Base-by-base conservation (phyloP, 352 stramenopile species). In the Pythium aquatile region DNA sequence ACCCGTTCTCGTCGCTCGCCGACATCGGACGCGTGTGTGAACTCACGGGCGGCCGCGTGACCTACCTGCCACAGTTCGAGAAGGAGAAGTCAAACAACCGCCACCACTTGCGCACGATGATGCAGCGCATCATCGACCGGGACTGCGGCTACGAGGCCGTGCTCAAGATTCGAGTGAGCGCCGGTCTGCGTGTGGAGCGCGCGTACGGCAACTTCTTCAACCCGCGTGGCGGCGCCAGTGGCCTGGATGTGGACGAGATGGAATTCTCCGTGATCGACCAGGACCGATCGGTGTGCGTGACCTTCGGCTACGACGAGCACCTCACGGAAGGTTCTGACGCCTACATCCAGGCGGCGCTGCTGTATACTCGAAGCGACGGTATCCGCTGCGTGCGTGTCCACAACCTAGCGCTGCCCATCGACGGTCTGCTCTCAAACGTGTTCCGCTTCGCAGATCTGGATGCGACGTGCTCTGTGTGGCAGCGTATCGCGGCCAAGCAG, bases 321-420 rank as follows among this genome's bases (percentile, higher is more conserved):
- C 66, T 97, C 8, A 70, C 82, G 5, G 84, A 94, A 32, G 81
- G 80, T 10, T 71, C 68, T 5, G 82, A 94, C 55, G 83, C 84
- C 30, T 97, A 88, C 68, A 83, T 98, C 64, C 90, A 98, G 60
- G 85, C 82, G 1, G 92, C 91, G 37, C 70, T 98, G 55, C 76
- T 98, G 26, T 97, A 97, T 67, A 97, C 90, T 16, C 75, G 83
- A 13, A 87, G 79, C 60, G 81, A 93, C 58, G 89, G 89, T 33
- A 75, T 94, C 39, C 87, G 91, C 55, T 91, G 87, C 58, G 90
- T 98, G 35, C 91, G 92, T 49, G 92, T 97, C 58, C 92, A 98
- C 76, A 98, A 96, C 61, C 58, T 97, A 33, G 87, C 87, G 17
- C 51, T 97, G 30, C 80, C 79, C 17, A 85, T 92, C 32, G 84